A percentile compares a stretch with the other conserved stretches of the same genome.
phyloP scores from a whole-genome alignment of 352 stramenopile genomes.

The Globisporangium echinulatum region DNA sequence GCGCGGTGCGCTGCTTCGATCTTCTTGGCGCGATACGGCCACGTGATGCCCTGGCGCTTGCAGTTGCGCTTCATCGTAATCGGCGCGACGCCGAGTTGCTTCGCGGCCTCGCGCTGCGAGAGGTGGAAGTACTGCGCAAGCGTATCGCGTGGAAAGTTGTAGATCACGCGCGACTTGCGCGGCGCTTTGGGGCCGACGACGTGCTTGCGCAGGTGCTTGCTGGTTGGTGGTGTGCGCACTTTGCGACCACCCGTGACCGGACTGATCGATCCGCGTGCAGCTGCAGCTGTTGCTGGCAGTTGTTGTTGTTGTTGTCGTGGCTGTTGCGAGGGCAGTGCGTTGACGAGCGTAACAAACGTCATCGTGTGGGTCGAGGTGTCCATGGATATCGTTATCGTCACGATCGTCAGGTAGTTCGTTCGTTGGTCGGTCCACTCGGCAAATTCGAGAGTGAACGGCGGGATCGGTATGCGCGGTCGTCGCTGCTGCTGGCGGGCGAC shows the following conservation, averaged over 20 bases:
- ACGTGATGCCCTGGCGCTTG: conserved; percentile 49
- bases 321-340: not conserved
- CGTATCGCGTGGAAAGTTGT: conserved; percentile 38
- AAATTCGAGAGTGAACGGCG: not conserved
- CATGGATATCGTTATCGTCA: not conserved
- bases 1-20: conserved; percentile 3
- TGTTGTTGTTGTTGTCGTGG: not conserved
- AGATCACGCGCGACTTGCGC: conserved; percentile 38
- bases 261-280: not conserved
- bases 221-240: not conserved
- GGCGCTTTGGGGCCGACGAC: conserved; percentile 1
- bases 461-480: not conserved
- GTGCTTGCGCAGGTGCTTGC: not conserved
- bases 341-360: not conserved
- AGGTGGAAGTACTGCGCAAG: conserved; percentile 50
- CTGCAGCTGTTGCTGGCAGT: too few species aligned
- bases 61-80: conserved; percentile 62
- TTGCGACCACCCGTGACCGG: not conserved
- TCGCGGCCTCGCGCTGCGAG: conserved; percentile 42
- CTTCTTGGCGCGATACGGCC: conserved; percentile 49
- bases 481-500: not conserved
- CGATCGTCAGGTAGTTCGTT: too few species aligned
- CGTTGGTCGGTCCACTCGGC: too few species aligned
- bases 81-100: conserved; percentile 41
- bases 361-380: conserved; percentile 1